Evolutionary conservation across 305 asterid species (phyloP).

Genomic region (Withania somnifera): DNA sequence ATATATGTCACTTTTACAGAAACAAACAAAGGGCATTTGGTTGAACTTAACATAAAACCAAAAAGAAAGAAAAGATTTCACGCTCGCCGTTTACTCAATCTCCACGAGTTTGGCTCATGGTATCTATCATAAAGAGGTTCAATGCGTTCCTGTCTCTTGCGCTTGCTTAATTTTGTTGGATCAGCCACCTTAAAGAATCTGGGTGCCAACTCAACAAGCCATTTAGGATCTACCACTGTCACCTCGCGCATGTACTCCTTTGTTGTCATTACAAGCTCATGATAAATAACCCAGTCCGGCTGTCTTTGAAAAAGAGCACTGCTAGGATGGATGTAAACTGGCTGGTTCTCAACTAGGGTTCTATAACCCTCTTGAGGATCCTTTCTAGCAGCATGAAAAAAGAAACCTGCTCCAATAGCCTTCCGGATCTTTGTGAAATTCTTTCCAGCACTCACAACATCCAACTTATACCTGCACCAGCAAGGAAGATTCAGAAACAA

Average conservation of each 20-base stretch:
- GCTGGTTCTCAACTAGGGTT: constrained; percentile 79
- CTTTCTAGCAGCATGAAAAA: constrained; percentile 76
- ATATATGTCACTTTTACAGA: neutral
- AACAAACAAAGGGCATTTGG: neutral
- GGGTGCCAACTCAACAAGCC: constrained; percentile 88
- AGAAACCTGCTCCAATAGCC: constrained; percentile 91
- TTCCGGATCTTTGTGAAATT: constrained; percentile 62
- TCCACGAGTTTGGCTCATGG: constrained; percentile 91
- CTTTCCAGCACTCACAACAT: constrained; percentile 74
- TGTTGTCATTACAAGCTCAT: constrained; percentile 79
- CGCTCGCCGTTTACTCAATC: constrained; percentile 83
- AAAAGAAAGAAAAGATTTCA: neutral
- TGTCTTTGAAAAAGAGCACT: constrained; percentile 80
- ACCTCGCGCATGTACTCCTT: constrained; percentile 91
- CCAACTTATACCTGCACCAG: constrained; percentile 57
- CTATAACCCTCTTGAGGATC: constrained; percentile 92
- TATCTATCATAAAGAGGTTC: constrained; percentile 84
- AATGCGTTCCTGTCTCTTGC: constrained; percentile 82
- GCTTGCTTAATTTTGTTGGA: constrained; percentile 86
- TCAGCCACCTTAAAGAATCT: constrained; percentile 75
- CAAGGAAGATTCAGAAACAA: neutral
- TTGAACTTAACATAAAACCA: neutral
- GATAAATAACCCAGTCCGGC: constrained; percentile 88
- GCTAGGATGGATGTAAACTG: constrained; percentile 86
- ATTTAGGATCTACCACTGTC: constrained; percentile 69